Base-by-base conservation (phyloP, 2,329 filamentous ascomycete genomes). In the Pseudogymnoascus sp. region DNA sequence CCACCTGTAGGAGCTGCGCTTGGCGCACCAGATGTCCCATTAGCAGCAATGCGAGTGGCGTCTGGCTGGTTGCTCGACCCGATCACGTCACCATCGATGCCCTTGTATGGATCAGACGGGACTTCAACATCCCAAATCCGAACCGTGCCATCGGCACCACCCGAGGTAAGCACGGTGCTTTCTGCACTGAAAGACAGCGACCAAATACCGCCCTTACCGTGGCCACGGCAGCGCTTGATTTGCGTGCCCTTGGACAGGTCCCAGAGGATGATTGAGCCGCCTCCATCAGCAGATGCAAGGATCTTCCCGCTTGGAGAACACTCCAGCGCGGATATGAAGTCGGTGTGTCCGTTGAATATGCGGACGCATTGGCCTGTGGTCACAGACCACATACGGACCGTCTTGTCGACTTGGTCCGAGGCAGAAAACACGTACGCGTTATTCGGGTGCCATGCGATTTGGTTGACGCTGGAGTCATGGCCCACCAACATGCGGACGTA, bases 341-440 rank as follows among this genome's bases (percentile, higher is more conserved):
- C 91, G 0, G 85, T 88, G 71, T 99, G 94, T 1, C 94, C 94
- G 0, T 90, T 91, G 71, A 97, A 96, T 69, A 97, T 85, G 25
- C 94, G 88, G 4, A 97, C 90, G 35, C 91, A 91, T 64, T 87
- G 86, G 28, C 94, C 94, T 7, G 88, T 93, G 9, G 85, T 82
- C n/a, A 97, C 84, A 8, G 91, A 87, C 94, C 94, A 99, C 93
- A 99, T 97, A 30, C 94, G 87, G 34, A 97, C 90, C 0, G 91
- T 94, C 73, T 93, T 93, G 74, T 99, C 85, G 6, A 80, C 83
- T 70, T 86, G 92, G 66, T 89, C 89, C 11, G 91, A 95, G 3
- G 89, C 91, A 0, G 94, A 97, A 74, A 99, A 97, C 47, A 97
- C 79, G 68, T 97, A 99, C 5, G 89, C 85, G 16, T 90, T 91